A percentile compares a stretch with the other conserved stretches of the same genome.
Evolutionary conservation across 2,329 filamentous ascomycete genomes (phyloP).

Genomic region (Pseudocercospora cruenta): DNA sequence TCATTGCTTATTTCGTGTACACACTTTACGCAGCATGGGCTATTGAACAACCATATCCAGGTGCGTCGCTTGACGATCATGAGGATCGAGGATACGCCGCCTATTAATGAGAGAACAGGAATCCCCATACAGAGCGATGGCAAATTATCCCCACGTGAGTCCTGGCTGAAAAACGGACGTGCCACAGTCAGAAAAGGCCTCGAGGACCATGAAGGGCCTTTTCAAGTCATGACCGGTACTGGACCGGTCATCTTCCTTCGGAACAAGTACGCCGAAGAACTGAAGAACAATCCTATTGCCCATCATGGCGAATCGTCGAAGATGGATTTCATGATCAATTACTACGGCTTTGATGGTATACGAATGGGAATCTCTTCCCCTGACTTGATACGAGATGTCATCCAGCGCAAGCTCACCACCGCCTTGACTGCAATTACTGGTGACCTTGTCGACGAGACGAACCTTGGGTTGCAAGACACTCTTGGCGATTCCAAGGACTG

Average conservation of each 20-base stretch:
- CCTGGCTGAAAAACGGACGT: no score
- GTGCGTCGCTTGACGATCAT: no score
- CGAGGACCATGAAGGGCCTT: neutral
- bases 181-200: neutral
- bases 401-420: neutral
- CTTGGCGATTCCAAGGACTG: neutral
- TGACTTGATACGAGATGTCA: neutral
- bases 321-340: neutral
- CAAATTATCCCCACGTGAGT: no score
- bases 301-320: neutral
- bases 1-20: no score
- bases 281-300: neutral
- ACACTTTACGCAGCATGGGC: no score
- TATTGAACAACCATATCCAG: no score
- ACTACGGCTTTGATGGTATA: neutral
- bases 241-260: neutral
- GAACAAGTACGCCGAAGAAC: neutral
- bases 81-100: no score
- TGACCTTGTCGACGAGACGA: neutral
- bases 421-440: neutral
- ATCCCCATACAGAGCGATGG: no score
- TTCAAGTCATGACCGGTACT: neutral
- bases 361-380: neutral
- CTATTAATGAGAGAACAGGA: no score
- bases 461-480: neutral